These are phyloP conservation scores for Phytopythium ostracodes DNA, from an alignment of 352 stramenopile genomes.

Conservation along the genomic window DNA sequence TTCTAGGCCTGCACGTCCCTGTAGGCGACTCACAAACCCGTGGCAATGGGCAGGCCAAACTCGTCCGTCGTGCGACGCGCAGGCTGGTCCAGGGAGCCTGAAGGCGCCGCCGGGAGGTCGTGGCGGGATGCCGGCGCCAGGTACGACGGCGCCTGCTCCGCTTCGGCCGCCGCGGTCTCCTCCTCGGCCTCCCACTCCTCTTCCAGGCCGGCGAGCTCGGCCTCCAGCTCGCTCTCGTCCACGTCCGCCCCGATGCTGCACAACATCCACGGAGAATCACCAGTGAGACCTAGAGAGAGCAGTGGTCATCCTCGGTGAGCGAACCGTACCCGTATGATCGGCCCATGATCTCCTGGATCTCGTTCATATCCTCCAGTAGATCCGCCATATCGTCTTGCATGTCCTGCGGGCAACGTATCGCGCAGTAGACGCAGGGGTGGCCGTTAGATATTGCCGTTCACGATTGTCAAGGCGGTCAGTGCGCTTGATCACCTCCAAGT, in stretches of 20 bases:
- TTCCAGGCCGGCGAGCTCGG: conserved; percentile 91
- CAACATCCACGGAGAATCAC: not conserved
- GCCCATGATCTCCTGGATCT: conserved; percentile 97
- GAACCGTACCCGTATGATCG: conserved; percentile 89
- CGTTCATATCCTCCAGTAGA: conserved; percentile 97
- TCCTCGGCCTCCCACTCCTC: conserved; percentile 91
- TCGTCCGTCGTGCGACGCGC: conserved; percentile 48
- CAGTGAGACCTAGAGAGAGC: not conserved
- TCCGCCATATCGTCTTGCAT: conserved; percentile 97
- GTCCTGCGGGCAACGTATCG: conserved; percentile 45
- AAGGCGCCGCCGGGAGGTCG: conserved; percentile 55
- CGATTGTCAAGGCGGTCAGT: not conserved
- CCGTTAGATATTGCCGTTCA: not conserved
- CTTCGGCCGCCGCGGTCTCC: conserved; percentile 24
- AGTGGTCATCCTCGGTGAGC: not conserved
- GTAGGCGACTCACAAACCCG: not conserved
- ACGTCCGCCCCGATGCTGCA: conserved; percentile 91
- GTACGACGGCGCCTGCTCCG: conserved; percentile 61
- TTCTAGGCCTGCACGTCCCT: not conserved
- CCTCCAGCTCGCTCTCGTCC: conserved; percentile 94
- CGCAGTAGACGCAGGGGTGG: not conserved
- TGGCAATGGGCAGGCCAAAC: conserved; percentile 63
- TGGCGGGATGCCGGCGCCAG: conserved; percentile 46
- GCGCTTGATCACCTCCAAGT: conserved; percentile 82
- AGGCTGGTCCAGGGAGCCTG: conserved; percentile 29